Conservation (phyloP, 108 stramenopile species). For the Cyclostephanos invisitatus region DNA sequence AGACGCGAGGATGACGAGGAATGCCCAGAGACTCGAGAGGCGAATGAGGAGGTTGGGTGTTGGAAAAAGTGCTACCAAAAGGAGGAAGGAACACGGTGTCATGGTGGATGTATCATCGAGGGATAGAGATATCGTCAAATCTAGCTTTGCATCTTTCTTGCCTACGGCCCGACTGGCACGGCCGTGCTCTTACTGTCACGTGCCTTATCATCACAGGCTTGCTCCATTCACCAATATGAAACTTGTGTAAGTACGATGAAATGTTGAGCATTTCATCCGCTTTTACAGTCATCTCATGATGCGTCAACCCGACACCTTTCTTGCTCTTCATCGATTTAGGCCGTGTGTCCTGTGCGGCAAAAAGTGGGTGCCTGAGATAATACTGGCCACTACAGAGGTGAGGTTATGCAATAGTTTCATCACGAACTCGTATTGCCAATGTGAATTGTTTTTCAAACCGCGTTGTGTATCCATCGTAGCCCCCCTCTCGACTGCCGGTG, state of each 20-base stretch:
- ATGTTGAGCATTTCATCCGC: background rate
- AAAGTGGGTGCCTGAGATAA: slow-evolving; percentile 95
- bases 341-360: slow-evolving; percentile 92
- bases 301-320: background rate
- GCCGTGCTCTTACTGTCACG: slow-evolving; percentile 94
- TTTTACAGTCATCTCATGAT: background rate
- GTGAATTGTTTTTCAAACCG: background rate
- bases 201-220: slow-evolving; percentile 92
- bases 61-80: slow-evolving; percentile 23
- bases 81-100: slow-evolving; percentile 7
- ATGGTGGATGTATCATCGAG: slow-evolving; percentile 6
- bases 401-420: background rate
- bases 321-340: background rate
- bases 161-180: slow-evolving; percentile 64
- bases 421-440: background rate
- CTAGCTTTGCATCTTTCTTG: slow-evolving; percentile 40
- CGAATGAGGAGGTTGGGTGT: slow-evolving; percentile 40
- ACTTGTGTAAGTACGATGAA: slow-evolving; percentile 48
- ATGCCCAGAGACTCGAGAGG: slow-evolving; percentile 43
- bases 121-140: slow-evolving; percentile 38
- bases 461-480: slow-evolving; percentile 10
- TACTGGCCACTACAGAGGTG: slow-evolving; percentile 66
- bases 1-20: slow-evolving; percentile 38
- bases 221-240: slow-evolving; percentile 98
- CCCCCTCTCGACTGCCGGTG: slow-evolving; percentile 79